Conservation (phyloP, 23 red algal genomes). For the Chondrus crispus region DNA sequence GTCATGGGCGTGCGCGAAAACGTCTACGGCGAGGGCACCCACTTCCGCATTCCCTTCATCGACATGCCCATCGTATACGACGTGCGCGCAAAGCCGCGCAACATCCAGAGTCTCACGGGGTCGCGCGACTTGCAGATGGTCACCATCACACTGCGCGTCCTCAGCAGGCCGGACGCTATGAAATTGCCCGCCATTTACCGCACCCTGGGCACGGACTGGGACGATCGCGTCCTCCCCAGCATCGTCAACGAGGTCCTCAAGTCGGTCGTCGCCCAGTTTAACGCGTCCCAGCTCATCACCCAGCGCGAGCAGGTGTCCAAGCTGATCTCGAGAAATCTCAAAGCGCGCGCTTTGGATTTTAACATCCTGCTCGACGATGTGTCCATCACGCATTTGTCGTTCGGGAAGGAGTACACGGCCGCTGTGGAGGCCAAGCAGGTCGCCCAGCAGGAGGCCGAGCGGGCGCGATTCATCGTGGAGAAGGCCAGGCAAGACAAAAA, state of each 20-base stretch:
- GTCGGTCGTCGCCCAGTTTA: slow-evolving; percentile 95
- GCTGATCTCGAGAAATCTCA: slow-evolving; percentile 84
- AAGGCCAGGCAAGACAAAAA: slow-evolving; percentile 96
- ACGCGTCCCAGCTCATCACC: slow-evolving; percentile 93
- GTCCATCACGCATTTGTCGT: slow-evolving; percentile 97
- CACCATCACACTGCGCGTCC: slow-evolving; percentile 89
- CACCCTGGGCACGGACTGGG: slow-evolving; percentile 92
- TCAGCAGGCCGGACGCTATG: slow-evolving; percentile 73
- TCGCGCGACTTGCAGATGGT: slow-evolving; percentile 99
- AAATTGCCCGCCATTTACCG: slow-evolving; percentile 85
- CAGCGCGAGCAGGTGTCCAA: slow-evolving; percentile 93
- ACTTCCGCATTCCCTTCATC: slow-evolving; percentile 90
- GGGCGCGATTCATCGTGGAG: slow-evolving; percentile 90
- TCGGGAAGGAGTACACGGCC: slow-evolving; percentile 96
- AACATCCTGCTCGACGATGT: slow-evolving; percentile 96
- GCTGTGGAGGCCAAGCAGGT: slow-evolving; percentile 99
- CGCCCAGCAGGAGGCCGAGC: slow-evolving; percentile 98
- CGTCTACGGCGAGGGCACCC: slow-evolving; percentile 89
- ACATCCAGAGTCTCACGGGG: slow-evolving; percentile 89
- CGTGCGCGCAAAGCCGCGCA: slow-evolving; percentile 86
- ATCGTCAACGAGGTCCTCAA: slow-evolving; percentile 99
- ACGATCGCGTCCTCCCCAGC: slow-evolving; percentile 96
- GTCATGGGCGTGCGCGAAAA: slow-evolving; percentile 84
- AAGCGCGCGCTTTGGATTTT: slow-evolving; percentile 83
- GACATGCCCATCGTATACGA: slow-evolving; percentile 94